Base-by-base conservation (phyloP, 2,329 filamentous ascomycete species). In the Aspergillus niger region DNA sequence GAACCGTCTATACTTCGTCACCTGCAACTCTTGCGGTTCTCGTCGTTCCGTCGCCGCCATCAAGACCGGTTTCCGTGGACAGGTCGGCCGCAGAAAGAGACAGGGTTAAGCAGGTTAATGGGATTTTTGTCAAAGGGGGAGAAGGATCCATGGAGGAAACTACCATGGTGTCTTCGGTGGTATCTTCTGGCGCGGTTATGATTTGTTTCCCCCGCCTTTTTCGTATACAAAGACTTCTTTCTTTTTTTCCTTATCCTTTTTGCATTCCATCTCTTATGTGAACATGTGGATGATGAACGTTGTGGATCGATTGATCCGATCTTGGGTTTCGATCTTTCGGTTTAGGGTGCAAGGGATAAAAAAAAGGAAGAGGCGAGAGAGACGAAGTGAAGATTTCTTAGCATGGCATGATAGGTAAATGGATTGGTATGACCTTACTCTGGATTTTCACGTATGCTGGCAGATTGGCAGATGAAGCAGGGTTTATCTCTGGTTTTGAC, bases 1-100 rank as follows among this genome's bases (percentile, higher is more conserved):
- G 82, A 99, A 98, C 85, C 91, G 95, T 83, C 85, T 99, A 67
- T 97, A 96, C 84, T 99, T 98, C 84, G 92, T 99, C 76, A 97
- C 93, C 62, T 97, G 94, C 88, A 97, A 95, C 82, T 90, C 89
- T 61, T 92, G 90, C 73, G 89, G 89, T 65, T 91, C 88, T 55
- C 85, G 94, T 80, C 90, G 93, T 77, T 92, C 89, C 74, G 94
- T 98, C 77, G 92, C 92, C 63, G 93, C 95, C 69, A 99, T 99
- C 90, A 99, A 99, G 89, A 97, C 92, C 64, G 95, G 95, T 92
- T 99, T 99, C 92, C 96, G 93, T 74, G 95, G 95, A 79, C 95
- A 98, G 82, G 91, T 99, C 79, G 95, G 95, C 79, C 97, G 97
- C 90, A 90, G 95, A 86, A 95, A 89, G 85, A 96, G 96, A 87